Percentiles rank a stretch among this genome's conserved stretches.
Conservation (phyloP, 139 green algal species). For the Haematococcus lacustris region DNA sequence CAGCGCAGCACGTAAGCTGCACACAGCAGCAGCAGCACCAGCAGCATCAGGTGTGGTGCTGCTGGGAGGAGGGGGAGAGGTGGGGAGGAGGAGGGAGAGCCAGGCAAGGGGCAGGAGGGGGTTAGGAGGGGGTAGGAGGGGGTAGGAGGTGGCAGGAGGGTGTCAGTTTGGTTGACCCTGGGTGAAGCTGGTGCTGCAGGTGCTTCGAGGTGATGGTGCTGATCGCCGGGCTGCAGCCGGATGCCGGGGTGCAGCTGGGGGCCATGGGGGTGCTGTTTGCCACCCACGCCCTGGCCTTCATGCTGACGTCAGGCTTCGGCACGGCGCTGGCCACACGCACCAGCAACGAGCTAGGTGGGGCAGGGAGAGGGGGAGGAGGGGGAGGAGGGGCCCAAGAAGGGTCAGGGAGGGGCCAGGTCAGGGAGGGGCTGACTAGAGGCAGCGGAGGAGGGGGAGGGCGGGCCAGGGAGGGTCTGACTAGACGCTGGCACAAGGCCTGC, state of each 20-base stretch:
- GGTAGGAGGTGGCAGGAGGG: not conserved
- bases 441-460: too few relatives aligned
- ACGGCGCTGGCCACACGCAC: slow-evolving; percentile 14
- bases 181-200: not conserved
- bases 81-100: not conserved
- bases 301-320: slow-evolving; percentile 22
- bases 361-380: too few relatives aligned
- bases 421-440: too few relatives aligned
- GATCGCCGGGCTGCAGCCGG: slow-evolving; percentile 19
- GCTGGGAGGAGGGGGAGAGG: too few relatives aligned
- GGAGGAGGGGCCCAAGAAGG: too few relatives aligned
- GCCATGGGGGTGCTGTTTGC: slow-evolving; percentile 15
- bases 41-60: too few relatives aligned
- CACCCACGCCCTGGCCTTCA: slow-evolving; percentile 29
- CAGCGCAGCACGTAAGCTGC: too few relatives aligned
- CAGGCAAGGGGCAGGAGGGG: not conserved
- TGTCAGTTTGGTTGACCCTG: not conserved
- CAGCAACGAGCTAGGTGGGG: slow-evolving; percentile 23
- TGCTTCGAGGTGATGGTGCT: slow-evolving; percentile 26
- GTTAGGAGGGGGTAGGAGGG: not conserved
- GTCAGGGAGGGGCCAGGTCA: too few relatives aligned
- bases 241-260: slow-evolving; percentile 14
- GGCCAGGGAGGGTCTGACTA: too few relatives aligned
- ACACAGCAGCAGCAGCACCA: too few relatives aligned
- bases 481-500: too few relatives aligned